A percentile compares a stretch with the other conserved stretches of the same genome.
These are phyloP conservation scores for Macrophomina tecta DNA, from an alignment of 2,329 filamentous ascomycete genomes.

Conservation along the genomic window DNA sequence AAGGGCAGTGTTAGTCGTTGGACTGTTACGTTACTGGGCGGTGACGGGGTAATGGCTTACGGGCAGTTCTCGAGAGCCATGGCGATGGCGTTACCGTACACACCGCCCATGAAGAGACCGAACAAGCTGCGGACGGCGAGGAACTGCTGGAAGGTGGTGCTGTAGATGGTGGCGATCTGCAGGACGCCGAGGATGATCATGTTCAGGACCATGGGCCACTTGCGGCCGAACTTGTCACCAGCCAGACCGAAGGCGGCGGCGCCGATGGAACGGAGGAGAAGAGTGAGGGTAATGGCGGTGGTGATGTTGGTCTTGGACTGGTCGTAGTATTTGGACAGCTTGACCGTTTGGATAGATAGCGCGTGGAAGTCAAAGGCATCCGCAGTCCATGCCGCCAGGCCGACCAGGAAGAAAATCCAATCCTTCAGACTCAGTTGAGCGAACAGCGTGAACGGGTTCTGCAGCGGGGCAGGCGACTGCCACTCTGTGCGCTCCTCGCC, in stretches of 20 bases:
- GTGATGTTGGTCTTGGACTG: slow-evolving; percentile 72
- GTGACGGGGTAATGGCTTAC: slow-evolving; percentile 43
- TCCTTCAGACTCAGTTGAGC: slow-evolving; percentile 67
- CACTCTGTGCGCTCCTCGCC: slow-evolving; percentile 72
- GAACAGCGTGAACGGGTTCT: slow-evolving; percentile 74
- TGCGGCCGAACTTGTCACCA: slow-evolving; percentile 79
- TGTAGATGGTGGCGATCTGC: slow-evolving; percentile 81
- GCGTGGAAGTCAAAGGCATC: slow-evolving; percentile 87
- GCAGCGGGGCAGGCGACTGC: slow-evolving; percentile 68
- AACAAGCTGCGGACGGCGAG: slow-evolving; percentile 76
- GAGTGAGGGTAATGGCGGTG: slow-evolving; percentile 76
- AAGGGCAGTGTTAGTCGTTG: neutral
- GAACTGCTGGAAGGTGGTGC: slow-evolving; percentile 73
- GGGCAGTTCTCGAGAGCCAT: slow-evolving; percentile 80
- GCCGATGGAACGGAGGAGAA: slow-evolving; percentile 76
- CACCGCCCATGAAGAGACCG: slow-evolving; percentile 80
- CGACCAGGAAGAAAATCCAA: slow-evolving; percentile 78
- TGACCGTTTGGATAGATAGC: slow-evolving; percentile 77
- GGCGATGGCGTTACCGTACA: slow-evolving; percentile 79
- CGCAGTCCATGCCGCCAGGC: slow-evolving; percentile 77
- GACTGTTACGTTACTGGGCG: slow-evolving; percentile 29
- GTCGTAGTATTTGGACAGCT: slow-evolving; percentile 66
- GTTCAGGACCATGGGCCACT: slow-evolving; percentile 84
- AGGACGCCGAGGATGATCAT: slow-evolving; percentile 74
- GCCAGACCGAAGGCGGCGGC: slow-evolving; percentile 78